Base-by-base conservation (phyloP, 768 basidiomycete species). In the Rubroboletus pulcherrimus region DNA sequence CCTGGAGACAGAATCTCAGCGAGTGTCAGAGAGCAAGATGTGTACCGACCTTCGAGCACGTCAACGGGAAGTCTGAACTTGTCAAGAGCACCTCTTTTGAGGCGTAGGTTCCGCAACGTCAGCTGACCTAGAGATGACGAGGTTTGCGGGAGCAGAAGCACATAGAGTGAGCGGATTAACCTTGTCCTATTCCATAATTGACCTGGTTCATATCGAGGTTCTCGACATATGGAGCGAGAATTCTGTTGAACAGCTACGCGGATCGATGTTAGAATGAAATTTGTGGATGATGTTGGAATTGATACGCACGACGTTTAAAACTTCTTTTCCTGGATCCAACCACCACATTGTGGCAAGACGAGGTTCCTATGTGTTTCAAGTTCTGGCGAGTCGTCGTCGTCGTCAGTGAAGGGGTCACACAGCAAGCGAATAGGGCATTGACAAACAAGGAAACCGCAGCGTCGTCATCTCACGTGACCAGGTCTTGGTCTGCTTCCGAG, bases 1-100 rank as follows among this genome's bases (percentile, higher is more conserved):
- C 93, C 91, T 93, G 59, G 19, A 49, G 8, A 44, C 1, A 60
- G 30, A 54, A n/a, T 17, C 0, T 56, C 5, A 53, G 12, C 15
- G 15, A 21, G 19, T 11, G 17, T 26, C 38, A 21, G 9, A 41
- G 7, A 52, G 11, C 0, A 29, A 14, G 5, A 2, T 38, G 15
- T 24, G 15, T 24, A 21, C 50, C 56, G 43, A 89, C 94, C 97
- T 78, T 98, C 93, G 11, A 91, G 75, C 11, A 99, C 93, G 76
- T 98, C 95, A 1, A 99, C 85, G 0, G 97, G 97, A 21, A 99
- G 78, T 54, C 93, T 82, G 71, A 98, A 97, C 70, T 96, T 93
- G 73, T 98, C 97, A 47, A 99, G 77, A 0, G 91, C 93, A 42
- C 91, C 89, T 73, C 87, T 93, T 77, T 96, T 98, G 61, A 99